These are phyloP conservation scores for Hypoxylon fuscum DNA, from an alignment of 495 filamentous ascomycete genomes.

Conservation along the genomic window DNA sequence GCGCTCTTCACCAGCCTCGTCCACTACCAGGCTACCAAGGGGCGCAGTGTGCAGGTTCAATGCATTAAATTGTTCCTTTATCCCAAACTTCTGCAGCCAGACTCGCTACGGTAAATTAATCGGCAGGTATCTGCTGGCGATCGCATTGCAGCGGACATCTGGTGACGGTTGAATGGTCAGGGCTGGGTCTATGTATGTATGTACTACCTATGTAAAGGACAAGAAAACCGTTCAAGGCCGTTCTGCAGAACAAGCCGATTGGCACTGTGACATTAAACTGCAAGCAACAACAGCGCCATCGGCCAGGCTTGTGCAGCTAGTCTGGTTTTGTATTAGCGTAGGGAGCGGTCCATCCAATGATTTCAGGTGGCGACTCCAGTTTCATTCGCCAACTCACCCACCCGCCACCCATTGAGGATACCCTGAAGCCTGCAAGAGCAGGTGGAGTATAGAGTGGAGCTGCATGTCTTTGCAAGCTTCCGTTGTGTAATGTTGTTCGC, in stretches of 20 bases:
- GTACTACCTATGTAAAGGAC: no score
- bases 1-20: slow-evolving; percentile 29
- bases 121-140: slow-evolving; percentile 29
- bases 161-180: slow-evolving; percentile 33
- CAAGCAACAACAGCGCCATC: slow-evolving; percentile 34
- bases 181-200: no score
- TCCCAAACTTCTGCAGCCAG: slow-evolving; percentile 18
- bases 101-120: slow-evolving; percentile 35
- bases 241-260: slow-evolving; percentile 38
- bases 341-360: slow-evolving; percentile 23
- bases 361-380: slow-evolving; percentile 34
- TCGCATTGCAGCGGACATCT: slow-evolving; percentile 40
- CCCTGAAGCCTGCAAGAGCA: slow-evolving; percentile 13
- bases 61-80: slow-evolving; percentile 27
- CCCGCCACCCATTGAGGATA: slow-evolving; percentile 4
- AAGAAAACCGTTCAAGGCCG: slow-evolving; percentile 19
- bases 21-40: slow-evolving; percentile 4
- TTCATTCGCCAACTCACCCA: slow-evolving; percentile 27
- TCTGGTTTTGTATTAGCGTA: slow-evolving; percentile 11
- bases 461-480: slow-evolving; percentile 31
- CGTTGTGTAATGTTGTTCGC: slow-evolving; percentile 30
- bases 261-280: slow-evolving; percentile 36
- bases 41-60: slow-evolving; percentile 28
- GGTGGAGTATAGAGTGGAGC: no score
- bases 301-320: slow-evolving; percentile 20